phyloP scores from a whole-genome alignment of 306 rosid species.

The Dalbergia oliveri region DNA sequence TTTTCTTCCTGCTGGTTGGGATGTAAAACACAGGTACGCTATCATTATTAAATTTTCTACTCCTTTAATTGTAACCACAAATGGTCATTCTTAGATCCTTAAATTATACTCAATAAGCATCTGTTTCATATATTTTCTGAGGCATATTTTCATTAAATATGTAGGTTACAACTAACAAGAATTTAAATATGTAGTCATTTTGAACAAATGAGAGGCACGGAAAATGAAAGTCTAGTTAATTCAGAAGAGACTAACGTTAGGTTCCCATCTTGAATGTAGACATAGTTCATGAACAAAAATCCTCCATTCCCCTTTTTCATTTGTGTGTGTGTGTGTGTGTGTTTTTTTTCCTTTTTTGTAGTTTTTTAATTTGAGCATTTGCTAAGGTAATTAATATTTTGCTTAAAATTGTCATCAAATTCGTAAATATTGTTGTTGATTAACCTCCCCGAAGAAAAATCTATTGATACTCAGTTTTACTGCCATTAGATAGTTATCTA shows the following conservation, averaged over 20 bases:
- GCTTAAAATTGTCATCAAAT: slow-evolving; percentile 3
- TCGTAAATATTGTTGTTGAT: background rate
- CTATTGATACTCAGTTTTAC: background rate
- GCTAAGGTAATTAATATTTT: slow-evolving; percentile 12
- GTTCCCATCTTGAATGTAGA: background rate
- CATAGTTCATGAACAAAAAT: background rate
- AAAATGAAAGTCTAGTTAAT: slow-evolving; percentile 1
- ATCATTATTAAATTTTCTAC: slow-evolving; percentile 23
- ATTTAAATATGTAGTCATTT: background rate
- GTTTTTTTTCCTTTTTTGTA: too few species aligned
- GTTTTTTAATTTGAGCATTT: background rate
- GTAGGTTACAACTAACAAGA: background rate
- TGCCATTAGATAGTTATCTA: slow-evolving; percentile 4
- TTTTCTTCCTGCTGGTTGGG: slow-evolving; percentile 93
- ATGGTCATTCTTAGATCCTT: slow-evolving; percentile 1
- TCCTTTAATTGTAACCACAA: slow-evolving; percentile 5
- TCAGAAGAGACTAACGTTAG: slow-evolving; percentile 11
- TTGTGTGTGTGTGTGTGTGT: too few species aligned
- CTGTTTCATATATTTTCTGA: slow-evolving; percentile 7
- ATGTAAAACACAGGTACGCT: slow-evolving; percentile 89
- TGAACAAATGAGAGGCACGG: background rate
- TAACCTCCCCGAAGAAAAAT: background rate
- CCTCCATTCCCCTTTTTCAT: background rate
- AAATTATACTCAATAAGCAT: slow-evolving; percentile 29
- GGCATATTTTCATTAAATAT: background rate